Evolutionary conservation across 805 yeast species (phyloP).

Genomic region (Zygosaccharomyces lentus): DNA sequence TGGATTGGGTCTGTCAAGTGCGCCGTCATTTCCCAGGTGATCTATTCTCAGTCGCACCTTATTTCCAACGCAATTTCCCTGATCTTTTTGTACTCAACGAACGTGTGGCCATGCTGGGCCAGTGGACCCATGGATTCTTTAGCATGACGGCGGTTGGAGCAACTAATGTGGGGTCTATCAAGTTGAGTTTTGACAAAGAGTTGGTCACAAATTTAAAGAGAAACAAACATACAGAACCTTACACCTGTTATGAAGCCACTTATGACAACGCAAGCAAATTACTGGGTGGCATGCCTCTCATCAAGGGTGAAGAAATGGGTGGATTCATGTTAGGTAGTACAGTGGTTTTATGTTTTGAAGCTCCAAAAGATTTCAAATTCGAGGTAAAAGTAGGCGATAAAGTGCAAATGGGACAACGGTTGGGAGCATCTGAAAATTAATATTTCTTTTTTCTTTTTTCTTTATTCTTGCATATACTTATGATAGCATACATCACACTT

Average conservation of each 20-base stretch:
- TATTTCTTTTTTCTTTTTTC: not conserved
- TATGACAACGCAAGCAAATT: conserved; percentile 72
- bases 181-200: conserved; percentile 85
- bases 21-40: conserved; percentile 97
- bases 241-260: conserved; percentile 91
- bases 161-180: conserved; percentile 94
- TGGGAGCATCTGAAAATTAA: conserved; percentile 43
- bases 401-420: conserved; percentile 78
- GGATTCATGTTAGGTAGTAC: conserved; percentile 96
- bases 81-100: conserved; percentile 90
- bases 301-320: conserved; percentile 93
- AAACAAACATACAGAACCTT: conserved; percentile 48
- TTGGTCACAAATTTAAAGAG: conserved; percentile 73
- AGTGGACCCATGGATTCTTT: conserved; percentile 96
- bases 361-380: conserved; percentile 77
- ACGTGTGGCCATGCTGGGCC: conserved; percentile 89
- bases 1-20: conserved; percentile 89
- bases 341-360: conserved; percentile 95
- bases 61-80: conserved; percentile 80
- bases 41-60: conserved; percentile 92
- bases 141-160: conserved; percentile 99
- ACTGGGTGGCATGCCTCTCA: conserved; percentile 81
- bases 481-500: not conserved
- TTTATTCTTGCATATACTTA: conserved; percentile 2
- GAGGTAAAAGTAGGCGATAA: conserved; percentile 64